A percentile compares a stretch with the other conserved stretches of the same genome.
Conservation (phyloP, 2,329 filamentous ascomycete species). For the Chaetomiaceae sp. region DNA sequence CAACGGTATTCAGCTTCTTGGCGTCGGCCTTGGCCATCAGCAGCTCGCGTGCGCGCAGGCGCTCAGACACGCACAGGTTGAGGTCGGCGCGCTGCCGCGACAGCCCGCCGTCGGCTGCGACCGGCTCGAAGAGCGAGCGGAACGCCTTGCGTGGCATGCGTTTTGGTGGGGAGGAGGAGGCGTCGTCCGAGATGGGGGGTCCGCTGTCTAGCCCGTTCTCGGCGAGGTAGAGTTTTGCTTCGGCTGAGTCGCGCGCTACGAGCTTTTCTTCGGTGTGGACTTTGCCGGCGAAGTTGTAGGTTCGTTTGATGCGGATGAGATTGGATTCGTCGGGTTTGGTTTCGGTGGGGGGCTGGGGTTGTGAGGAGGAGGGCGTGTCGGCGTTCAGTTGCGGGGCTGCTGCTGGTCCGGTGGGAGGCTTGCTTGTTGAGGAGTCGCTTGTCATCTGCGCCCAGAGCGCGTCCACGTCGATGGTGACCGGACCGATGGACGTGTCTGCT, state of each 20-base stretch:
- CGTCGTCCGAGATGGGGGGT: conserved; percentile 24
- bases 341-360: neutral
- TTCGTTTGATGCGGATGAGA: conserved; percentile 62
- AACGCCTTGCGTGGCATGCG: conserved; percentile 51
- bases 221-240: conserved; percentile 59
- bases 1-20: conserved; percentile 64
- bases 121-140: conserved; percentile 59
- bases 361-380: neutral
- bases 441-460: conserved; percentile 66
- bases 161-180: conserved; percentile 31
- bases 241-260: conserved; percentile 59
- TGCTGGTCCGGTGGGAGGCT: conserved; percentile 17
- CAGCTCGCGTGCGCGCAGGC: conserved; percentile 43
- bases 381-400: conserved; percentile 21
- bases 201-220: conserved; percentile 24
- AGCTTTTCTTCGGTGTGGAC: conserved; percentile 68
- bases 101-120: conserved; percentile 38
- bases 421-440: conserved; percentile 28
- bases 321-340: conserved; percentile 28
- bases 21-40: conserved; percentile 42
- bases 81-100: conserved; percentile 50
- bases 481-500: conserved; percentile 47
- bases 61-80: conserved; percentile 50
- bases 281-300: conserved; percentile 70
- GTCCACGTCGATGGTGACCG: conserved; percentile 67